Conservation (phyloP, 75 land plant genomes). For the Cryptomeria japonica region DNA sequence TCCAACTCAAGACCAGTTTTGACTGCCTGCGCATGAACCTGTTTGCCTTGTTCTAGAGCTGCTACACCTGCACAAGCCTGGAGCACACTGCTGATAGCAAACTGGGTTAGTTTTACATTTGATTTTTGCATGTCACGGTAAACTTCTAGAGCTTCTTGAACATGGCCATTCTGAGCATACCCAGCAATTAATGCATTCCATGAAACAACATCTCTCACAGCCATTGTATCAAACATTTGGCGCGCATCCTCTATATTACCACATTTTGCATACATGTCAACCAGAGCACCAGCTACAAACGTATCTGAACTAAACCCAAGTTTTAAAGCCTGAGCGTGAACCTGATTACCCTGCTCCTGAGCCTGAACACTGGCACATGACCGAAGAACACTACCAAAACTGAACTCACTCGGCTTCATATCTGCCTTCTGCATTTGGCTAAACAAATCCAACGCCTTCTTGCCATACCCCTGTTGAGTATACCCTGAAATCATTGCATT, state of each 20-base stretch:
- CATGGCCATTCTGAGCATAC: constrained; percentile 13
- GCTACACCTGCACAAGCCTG: background rate
- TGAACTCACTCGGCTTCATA: constrained; percentile 1
- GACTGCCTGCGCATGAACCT: constrained; percentile 12
- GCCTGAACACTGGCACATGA: background rate
- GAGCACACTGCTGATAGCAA: constrained; percentile 8
- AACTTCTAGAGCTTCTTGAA: background rate
- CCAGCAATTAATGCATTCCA: constrained; percentile 20
- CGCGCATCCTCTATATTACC: constrained; percentile 12
- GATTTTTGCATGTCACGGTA: constrained; percentile 6
- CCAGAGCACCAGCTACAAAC: background rate
- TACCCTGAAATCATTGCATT: constrained; percentile 22
- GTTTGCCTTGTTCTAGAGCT: constrained; percentile 4
- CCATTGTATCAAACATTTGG: constrained; percentile 15
- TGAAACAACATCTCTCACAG: constrained; percentile 1
- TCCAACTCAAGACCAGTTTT: constrained; percentile 15
- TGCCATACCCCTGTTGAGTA: constrained; percentile 8
- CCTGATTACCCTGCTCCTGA: constrained; percentile 11
- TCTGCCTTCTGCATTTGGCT: background rate
- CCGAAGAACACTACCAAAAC: constrained; percentile 12
- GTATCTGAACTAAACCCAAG: constrained; percentile 10
- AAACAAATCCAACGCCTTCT: constrained; percentile 10
- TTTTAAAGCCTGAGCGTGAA: background rate
- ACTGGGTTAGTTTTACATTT: background rate
- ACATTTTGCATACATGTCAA: constrained; percentile 22